Evolutionary conservation across 2,329 filamentous ascomycete genomes (phyloP), one percentile per base, ranked within the genome.

Genomic region (Elsinoe batatas): DNA sequence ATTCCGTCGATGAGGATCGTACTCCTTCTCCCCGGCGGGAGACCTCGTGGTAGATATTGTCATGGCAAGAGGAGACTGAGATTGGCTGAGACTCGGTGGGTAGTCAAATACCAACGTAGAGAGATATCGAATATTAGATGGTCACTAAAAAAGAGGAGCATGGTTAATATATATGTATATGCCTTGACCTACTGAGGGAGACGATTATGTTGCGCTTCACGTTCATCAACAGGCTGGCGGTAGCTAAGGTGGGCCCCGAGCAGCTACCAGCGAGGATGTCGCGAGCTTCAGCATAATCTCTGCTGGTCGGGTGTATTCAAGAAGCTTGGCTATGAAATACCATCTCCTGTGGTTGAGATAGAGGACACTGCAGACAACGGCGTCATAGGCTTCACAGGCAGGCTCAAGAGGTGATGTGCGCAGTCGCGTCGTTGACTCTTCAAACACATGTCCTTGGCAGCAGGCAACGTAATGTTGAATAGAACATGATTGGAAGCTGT

Each of bases 1-100:
- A n/a, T 38, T 51, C n/a, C 26, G 47, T 22, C 47, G 47, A 37
- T 51, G 33, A 18, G 47, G 35, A 15, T 51, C 47, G n/a, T 51
- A 38, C 6, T 51, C 47, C 12, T 15, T 38, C 32, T 38, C 47
- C 47, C 18, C 36, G 13, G 11, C 33, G 3, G 47, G 32, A 35
- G 33, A n/a, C 47, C 37, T 33, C 3, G 15, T 11, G 8, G 15
- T 26, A 7, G 47, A 5, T 17, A 12, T 11, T 36, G 33, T 37
- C 47, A 51, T 51, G 33, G 40, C 22, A 22, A 10, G 26, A 8
- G 4, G 26, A 30, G 26, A 8, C 8, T 30, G 26, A 30, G 7
- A 30, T 30, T 30, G 26, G 26, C 7, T 8, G 7, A 30, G 26
- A 30, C 3, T 30, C 3, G 8, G 13, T 26, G 1, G 33, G n/a